Conservation (phyloP, 345 rosid genomes). For the Kernera saxatilis region DNA sequence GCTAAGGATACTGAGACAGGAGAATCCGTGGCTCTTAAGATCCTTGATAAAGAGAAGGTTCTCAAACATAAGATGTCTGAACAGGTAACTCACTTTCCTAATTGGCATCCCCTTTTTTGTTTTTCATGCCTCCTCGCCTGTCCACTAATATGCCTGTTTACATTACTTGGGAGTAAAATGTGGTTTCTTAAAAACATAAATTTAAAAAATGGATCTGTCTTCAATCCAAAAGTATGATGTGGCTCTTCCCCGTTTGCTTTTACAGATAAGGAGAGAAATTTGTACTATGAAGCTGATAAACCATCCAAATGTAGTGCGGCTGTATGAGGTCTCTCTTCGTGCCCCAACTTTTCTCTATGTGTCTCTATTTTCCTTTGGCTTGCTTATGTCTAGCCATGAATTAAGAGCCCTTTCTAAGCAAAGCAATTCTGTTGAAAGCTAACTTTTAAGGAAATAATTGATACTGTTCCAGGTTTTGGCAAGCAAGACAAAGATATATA, state of each 20-base stretch:
- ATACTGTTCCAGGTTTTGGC: slow-evolving; percentile 55
- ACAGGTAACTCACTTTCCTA: slow-evolving; percentile 43
- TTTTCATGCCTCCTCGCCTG: not conserved
- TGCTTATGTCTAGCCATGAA: not conserved
- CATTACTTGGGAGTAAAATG: not conserved
- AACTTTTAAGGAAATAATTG: not conserved
- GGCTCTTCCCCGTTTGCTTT: slow-evolving; percentile 12
- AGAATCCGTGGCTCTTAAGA: slow-evolving; percentile 84
- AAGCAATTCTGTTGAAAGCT: not conserved
- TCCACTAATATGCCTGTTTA: not conserved
- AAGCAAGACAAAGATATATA: slow-evolving; percentile 71
- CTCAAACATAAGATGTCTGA: slow-evolving; percentile 93
- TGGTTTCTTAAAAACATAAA: not conserved
- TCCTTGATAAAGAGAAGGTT: slow-evolving; percentile 92
- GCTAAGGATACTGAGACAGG: slow-evolving; percentile 65
- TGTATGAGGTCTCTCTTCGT: slow-evolving; percentile 59
- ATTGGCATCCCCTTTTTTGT: not conserved
- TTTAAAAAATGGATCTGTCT: not conserved
- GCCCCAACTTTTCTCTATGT: slow-evolving; percentile 4
- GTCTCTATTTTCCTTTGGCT: not conserved
- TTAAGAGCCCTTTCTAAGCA: not conserved
- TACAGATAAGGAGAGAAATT: slow-evolving; percentile 84
- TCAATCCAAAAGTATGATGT: not conserved
- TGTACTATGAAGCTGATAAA: slow-evolving; percentile 88
- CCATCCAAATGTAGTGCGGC: slow-evolving; percentile 90